Evolutionary conservation across 2,329 filamentous ascomycete genomes (phyloP).

Genomic region (Trichoderma harzianum): DNA sequence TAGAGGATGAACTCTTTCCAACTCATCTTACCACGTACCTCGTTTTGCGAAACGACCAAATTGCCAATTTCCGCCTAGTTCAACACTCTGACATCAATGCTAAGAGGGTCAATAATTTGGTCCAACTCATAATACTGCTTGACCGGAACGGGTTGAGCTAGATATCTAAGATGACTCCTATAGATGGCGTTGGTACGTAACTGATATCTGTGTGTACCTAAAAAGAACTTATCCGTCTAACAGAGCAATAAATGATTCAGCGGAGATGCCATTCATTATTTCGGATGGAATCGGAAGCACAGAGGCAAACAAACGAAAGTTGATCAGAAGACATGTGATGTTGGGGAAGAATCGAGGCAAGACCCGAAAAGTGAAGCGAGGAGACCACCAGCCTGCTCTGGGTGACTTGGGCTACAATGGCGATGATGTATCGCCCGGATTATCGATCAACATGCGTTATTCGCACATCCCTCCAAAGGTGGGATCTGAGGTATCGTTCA

Average conservation of each 20-base stretch:
- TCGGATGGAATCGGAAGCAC: background rate
- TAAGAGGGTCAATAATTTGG: background rate
- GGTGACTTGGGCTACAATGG: background rate
- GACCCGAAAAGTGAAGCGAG: background rate
- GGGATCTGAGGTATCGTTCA: background rate
- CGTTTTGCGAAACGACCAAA: background rate
- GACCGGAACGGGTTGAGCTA: background rate
- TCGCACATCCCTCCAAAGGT: background rate
- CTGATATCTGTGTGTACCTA: background rate
- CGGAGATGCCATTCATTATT: background rate
- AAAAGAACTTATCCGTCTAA: background rate
- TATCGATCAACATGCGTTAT: background rate
- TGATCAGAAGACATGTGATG: background rate
- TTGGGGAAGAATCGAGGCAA: background rate
- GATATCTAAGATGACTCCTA: background rate
- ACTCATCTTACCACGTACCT: background rate
- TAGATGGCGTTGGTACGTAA: background rate
- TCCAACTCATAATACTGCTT: background rate
- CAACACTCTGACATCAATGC: too few relatives aligned
- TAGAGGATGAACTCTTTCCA: background rate
- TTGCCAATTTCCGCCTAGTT: background rate
- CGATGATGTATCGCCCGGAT: background rate
- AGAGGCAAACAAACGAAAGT: background rate
- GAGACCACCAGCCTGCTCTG: background rate
- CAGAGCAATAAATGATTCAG: background rate